Base-by-base conservation (phyloP, 2,329 filamentous ascomycete species). In the Aureobasidium namibiae region DNA sequence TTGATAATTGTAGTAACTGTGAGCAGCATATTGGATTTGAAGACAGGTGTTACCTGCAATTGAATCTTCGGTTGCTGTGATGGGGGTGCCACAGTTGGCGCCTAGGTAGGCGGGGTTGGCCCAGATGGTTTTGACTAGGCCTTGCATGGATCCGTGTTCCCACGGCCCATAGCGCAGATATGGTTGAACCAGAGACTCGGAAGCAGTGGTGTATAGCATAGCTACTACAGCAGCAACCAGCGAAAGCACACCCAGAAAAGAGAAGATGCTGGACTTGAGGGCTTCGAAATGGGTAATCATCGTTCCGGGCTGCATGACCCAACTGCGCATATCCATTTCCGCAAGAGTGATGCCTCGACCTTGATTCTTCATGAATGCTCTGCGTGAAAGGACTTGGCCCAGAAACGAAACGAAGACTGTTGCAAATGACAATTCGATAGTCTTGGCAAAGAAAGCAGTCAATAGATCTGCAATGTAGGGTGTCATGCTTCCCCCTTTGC, bases 371-470 rank as follows among this genome's bases (percentile, higher is more conserved):
- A 80, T 78, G 59, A 89, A 80, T 0, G 88, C 86, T 58, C 86
- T 76, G 21, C 87, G 79, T n/a, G 83, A 90, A 16, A 92, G 73
- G 0, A 88, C 81, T 68, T 94, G 89, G 0, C 89, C 89, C 0
- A 92, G 69, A 58, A 88, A 88, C 0, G 86, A 81, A 1, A 92
- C 86, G 61, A 90, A 88, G 0, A 89, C 84, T 0, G 88, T 90
- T 3, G 90, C 87, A 66, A 91, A 92, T 0, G 86, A 84, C 63
- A 92, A 68, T 71, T 92, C 89, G 49, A 92, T 89, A 0, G 86
- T 82, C 71, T 92, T 92, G 8, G 89, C 87, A 36, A 90, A 74
- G 2, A 90, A 72, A 0, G 87, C 81, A n/a, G 83, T 84, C 0
- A 92, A 67, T 1, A 89, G 72, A 0, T 83, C 85, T 0, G 89